These are phyloP conservation scores for Epithemia pelagica DNA, from an alignment of 108 stramenopile species.

Conservation along the genomic window DNA sequence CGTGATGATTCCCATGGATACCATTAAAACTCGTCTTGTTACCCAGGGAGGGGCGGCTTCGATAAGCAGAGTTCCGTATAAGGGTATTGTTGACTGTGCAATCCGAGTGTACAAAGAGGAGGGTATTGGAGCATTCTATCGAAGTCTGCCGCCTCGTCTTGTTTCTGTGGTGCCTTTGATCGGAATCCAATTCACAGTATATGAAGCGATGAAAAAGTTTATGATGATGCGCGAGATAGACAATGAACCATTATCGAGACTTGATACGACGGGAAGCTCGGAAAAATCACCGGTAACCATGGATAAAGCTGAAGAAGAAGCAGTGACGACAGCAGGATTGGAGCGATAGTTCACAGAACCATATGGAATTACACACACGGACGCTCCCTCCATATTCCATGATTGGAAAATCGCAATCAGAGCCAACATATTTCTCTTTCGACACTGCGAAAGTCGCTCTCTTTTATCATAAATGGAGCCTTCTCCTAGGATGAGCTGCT, in stretches of 20 bases:
- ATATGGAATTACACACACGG: too few species aligned
- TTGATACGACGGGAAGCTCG: conserved; percentile 15
- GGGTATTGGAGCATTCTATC: conserved; percentile 86
- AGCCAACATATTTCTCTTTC: too few species aligned
- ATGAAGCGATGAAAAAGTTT: conserved; percentile 83
- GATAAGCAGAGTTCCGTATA: conserved; percentile 47
- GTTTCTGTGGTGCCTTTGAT: conserved; percentile 97
- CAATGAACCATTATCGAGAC: conserved; percentile 11
- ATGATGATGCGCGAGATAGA: conserved; percentile 44
- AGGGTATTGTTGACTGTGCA: conserved; percentile 91
- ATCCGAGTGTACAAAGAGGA: conserved; percentile 79
- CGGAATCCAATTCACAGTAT: conserved; percentile 94
- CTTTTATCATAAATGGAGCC: too few species aligned
- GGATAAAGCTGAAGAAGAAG: neutral
- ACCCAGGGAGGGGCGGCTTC: conserved; percentile 63
- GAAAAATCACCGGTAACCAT: too few species aligned
- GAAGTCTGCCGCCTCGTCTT: conserved; percentile 87
- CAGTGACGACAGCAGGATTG: conserved; percentile 2
- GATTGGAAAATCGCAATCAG: too few species aligned
- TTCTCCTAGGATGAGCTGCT: too few species aligned
- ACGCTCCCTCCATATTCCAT: too few species aligned
- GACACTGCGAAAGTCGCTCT: too few species aligned
- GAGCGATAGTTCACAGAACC: neutral
- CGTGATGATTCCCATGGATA: conserved; percentile 98
- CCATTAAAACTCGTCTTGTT: conserved; percentile 91